Conservation (phyloP, 768 basidiomycete genomes). For the Coprinellus micaceus region DNA sequence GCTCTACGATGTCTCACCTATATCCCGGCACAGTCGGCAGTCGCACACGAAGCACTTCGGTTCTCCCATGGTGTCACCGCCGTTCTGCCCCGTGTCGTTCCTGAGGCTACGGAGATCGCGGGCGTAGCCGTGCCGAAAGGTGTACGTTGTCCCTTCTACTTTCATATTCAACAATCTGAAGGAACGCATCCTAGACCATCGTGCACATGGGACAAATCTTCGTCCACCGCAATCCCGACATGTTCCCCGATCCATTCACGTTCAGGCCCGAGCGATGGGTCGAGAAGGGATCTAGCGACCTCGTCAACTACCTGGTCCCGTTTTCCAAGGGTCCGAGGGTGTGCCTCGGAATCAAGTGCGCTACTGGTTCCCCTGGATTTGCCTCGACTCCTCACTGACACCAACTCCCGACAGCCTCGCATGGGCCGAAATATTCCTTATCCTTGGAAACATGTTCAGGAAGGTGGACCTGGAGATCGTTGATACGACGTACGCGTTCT, state of each 20-base stretch:
- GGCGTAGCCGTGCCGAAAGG: conserved; percentile 36
- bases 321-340: conserved; percentile 47
- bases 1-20: too few species aligned
- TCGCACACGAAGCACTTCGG: conserved; percentile 44
- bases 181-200: conserved; percentile 28
- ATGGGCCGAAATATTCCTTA: conserved; percentile 28
- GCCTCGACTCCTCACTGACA: not conserved
- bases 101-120: conserved; percentile 29
- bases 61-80: conserved; percentile 37
- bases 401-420: conserved; percentile 22
- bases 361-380: not conserved
- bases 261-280: conserved; percentile 46
- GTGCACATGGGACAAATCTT: conserved; percentile 38
- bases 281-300: conserved; percentile 26
- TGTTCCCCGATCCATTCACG: conserved; percentile 37
- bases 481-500: conserved; percentile 4
- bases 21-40: conserved; percentile 38
- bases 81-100: conserved; percentile 37
- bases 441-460: conserved; percentile 29
- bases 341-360: conserved; percentile 33
- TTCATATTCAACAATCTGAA: not conserved
- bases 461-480: conserved; percentile 22
- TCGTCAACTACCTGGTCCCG: conserved; percentile 39
- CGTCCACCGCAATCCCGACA: conserved; percentile 34
- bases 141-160: conserved; percentile 20